Evolutionary conservation across 2,329 filamentous ascomycete genomes (phyloP), one percentile per base, ranked within the genome.

Genomic region (Emergomyces pasteurianus): DNA sequence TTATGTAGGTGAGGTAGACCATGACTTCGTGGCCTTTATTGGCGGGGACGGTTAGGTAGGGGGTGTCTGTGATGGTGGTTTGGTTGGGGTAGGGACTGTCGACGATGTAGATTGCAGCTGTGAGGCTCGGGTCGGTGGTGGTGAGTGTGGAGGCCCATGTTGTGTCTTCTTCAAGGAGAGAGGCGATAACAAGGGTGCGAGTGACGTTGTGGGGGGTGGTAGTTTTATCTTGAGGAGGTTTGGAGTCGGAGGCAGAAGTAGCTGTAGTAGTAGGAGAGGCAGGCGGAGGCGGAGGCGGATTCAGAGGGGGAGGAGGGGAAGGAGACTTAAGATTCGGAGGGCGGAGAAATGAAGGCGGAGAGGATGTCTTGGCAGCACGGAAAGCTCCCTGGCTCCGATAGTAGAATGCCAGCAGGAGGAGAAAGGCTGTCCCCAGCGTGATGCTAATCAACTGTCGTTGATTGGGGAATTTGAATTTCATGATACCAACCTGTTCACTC

Each of bases 11-110:
- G 50, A 86, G 74, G 69, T 86, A 86, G 12, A 78, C 75, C 78
- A 85, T 84, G 28, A 81, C 81, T 69, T 86, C 83, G 66, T 82
- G 79, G 52, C 83, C 83, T 67, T 84, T 83, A 64, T 85, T 84
- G 66, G 77, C 77, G 4, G 81, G 80, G 0, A 81, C 75, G 65
- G 80, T 80, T 21, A 81, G 67, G 28, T 75, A 71, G 6, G 80
- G 76, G 31, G 71, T n/a, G n/a, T n/a, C 70, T 3, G 75, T 74
- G 63, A 82, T 79, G 65, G 83, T 77, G 36, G 79, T 18, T 5
- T 34, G 5, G 49, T 52, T 52, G 2, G 16, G 28, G 49, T 18
- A 10, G 26, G 49, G 49, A 14, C n/a, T n/a, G 49, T 52, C 21
- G 21, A 47, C 46, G 21, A 26, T 5, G 4, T 47, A 47, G 46